Percentiles rank a stretch among this genome's conserved stretches.
Evolutionary conservation across 2,329 filamentous ascomycete genomes (phyloP).

Genomic region (Ceratocystis lukuohia): DNA sequence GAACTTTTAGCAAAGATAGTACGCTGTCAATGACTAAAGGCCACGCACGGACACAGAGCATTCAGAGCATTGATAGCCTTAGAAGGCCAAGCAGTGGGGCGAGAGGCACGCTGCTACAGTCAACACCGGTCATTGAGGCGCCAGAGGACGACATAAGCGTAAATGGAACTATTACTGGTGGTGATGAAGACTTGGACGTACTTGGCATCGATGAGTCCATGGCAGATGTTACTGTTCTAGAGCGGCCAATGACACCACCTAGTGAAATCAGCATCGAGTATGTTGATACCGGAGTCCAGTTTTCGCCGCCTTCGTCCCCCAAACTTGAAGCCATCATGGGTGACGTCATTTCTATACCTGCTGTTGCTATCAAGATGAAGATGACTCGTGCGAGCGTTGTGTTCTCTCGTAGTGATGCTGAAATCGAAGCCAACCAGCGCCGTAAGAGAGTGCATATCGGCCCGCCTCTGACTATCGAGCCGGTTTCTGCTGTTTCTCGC

Average conservation of each 20-base stretch:
- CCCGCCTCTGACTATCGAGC: conserved; percentile 38
- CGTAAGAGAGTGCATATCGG: conserved; percentile 51
- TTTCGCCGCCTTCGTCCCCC: conserved; percentile 69
- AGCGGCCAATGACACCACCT: conserved; percentile 21
- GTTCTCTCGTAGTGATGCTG: conserved; percentile 34
- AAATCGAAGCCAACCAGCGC: conserved; percentile 61
- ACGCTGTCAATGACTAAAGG: conserved; percentile 30
- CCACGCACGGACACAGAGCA: conserved; percentile 44
- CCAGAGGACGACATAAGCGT: conserved; percentile 37
- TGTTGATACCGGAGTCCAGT: conserved; percentile 66
- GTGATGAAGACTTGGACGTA: conserved; percentile 7
- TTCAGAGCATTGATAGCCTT: conserved; percentile 35
- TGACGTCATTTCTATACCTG: conserved; percentile 1
- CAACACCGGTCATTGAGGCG: conserved; percentile 41
- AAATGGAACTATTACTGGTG: conserved; percentile 13
- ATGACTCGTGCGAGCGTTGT: conserved; percentile 11
- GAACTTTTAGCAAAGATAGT: conserved; percentile 46
- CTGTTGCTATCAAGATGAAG: conserved; percentile 13
- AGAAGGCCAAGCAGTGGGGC: conserved; percentile 36
- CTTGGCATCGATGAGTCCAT: conserved; percentile 6
- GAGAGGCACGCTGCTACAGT: conserved; percentile 40
- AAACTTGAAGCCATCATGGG: conserved; percentile 28
- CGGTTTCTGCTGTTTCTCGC: conserved; percentile 23
- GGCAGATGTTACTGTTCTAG: conserved; percentile 15
- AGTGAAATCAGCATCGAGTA: conserved; percentile 38